Conservation (phyloP, 2,329 filamentous ascomycete species). For the Didymella pinodella region DNA sequence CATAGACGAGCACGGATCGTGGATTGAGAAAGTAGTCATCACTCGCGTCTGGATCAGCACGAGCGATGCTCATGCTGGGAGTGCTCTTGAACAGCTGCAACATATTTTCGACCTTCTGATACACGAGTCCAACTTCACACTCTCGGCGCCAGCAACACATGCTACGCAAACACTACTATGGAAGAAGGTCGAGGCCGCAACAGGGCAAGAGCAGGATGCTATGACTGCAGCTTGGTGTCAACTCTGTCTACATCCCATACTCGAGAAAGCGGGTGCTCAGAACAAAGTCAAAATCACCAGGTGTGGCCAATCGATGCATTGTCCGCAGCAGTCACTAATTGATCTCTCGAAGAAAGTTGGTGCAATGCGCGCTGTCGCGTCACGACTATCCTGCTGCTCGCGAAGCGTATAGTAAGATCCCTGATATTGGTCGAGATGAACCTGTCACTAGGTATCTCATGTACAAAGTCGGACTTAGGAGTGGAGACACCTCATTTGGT, state of each 20-base stretch:
- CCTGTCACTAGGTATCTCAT: slow-evolving; percentile 75
- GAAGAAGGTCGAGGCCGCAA: slow-evolving; percentile 74
- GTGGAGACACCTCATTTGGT: slow-evolving; percentile 63
- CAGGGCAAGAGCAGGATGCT: slow-evolving; percentile 61
- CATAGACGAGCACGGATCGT: slow-evolving; percentile 59
- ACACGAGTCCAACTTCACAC: slow-evolving; percentile 54
- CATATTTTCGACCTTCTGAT: slow-evolving; percentile 58
- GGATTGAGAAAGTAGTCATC: slow-evolving; percentile 74
- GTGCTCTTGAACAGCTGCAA: slow-evolving; percentile 51
- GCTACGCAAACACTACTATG: slow-evolving; percentile 78
- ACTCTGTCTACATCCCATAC: slow-evolving; percentile 71
- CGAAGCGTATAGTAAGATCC: slow-evolving; percentile 66
- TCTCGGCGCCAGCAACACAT: slow-evolving; percentile 69
- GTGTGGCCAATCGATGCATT: slow-evolving; percentile 48
- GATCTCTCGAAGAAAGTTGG: slow-evolving; percentile 67
- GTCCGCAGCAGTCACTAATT: not conserved
- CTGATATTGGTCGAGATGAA: slow-evolving; percentile 65
- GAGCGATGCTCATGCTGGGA: slow-evolving; percentile 50
- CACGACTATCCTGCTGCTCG: slow-evolving; percentile 64
- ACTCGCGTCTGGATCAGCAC: slow-evolving; percentile 72
- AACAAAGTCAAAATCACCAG: slow-evolving; percentile 75
- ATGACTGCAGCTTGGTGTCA: slow-evolving; percentile 74
- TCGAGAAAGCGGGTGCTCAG: slow-evolving; percentile 68
- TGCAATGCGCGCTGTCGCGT: slow-evolving; percentile 71
- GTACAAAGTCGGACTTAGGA: slow-evolving; percentile 74